Conservation (phyloP, 768 basidiomycete species). For the Sistotremastrum suecicum region DNA sequence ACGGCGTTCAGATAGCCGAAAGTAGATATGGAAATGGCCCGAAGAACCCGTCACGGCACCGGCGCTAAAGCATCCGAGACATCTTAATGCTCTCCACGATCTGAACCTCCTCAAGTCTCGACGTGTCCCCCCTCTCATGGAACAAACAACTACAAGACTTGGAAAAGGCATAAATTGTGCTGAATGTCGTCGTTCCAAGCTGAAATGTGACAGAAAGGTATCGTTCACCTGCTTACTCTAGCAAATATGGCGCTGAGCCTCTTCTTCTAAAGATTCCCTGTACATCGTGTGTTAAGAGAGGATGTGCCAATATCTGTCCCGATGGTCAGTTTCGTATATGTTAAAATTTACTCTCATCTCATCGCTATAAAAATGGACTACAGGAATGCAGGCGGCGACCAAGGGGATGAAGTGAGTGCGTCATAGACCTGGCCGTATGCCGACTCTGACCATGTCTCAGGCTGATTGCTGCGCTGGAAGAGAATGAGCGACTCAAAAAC, state of each 20-base stretch:
- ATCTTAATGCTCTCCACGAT: no score
- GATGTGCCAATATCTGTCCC: constrained; percentile 38
- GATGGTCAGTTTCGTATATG: constrained; percentile 20
- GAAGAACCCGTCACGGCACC: no score
- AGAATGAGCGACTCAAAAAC: constrained; percentile 28
- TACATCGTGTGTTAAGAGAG: constrained; percentile 39
- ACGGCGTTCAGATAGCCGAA: no score
- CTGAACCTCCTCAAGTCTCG: constrained; percentile 25
- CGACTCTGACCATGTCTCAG: constrained; percentile 1
- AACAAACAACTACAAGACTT: constrained; percentile 32
- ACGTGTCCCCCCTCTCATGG: constrained; percentile 58
- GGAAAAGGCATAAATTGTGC: constrained; percentile 36
- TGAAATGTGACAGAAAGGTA: constrained; percentile 35
- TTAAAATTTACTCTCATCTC: not conserved
- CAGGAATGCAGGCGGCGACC: constrained; percentile 36
- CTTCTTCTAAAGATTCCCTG: constrained; percentile 35
- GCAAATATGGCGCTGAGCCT: not conserved
- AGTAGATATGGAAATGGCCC: no score
- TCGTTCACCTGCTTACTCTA: not conserved
- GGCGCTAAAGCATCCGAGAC: no score
- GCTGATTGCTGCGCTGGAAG: constrained; percentile 17
- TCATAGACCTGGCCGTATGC: not conserved
- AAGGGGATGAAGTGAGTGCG: constrained; percentile 40
- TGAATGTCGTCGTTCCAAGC: constrained; percentile 41
- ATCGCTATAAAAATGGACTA: not conserved